These are phyloP conservation scores for Cyberlindnera xishuangbannaensis DNA, from an alignment of 805 yeast species.

Conservation along the genomic window DNA sequence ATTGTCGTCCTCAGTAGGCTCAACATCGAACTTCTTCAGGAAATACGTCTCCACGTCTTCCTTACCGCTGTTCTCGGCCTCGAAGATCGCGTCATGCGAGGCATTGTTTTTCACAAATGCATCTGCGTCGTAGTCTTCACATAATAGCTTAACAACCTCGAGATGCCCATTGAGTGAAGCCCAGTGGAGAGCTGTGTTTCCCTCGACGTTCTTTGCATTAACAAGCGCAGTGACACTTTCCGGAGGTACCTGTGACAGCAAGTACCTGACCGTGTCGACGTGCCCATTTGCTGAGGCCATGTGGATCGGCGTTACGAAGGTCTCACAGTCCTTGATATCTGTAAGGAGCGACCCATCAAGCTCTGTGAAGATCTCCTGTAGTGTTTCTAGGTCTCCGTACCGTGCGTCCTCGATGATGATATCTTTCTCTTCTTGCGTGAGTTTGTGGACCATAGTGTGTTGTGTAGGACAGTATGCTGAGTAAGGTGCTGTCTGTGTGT, in stretches of 20 bases:
- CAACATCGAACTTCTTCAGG: constrained; percentile 65
- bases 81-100: constrained; percentile 80
- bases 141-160: constrained; percentile 58
- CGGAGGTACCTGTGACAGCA: constrained; percentile 43
- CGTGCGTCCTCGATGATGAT: constrained; percentile 80
- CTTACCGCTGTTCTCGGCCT: constrained; percentile 77
- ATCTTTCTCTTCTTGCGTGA: constrained; percentile 73
- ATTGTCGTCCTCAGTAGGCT: constrained; percentile 48
- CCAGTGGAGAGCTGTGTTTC: constrained; percentile 97
- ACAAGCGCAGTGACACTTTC: constrained; percentile 42
- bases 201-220: constrained; percentile 62
- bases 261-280: constrained; percentile 53
- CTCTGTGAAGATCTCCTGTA: constrained; percentile 61
- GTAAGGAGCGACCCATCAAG: constrained; percentile 38
- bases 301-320: constrained; percentile 76
- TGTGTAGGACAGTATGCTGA: too few species aligned
- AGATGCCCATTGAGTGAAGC: constrained; percentile 86
- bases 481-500: too few species aligned
- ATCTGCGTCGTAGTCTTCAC: constrained; percentile 74
- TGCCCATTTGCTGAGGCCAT: constrained; percentile 98
- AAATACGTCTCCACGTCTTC: constrained; percentile 75
- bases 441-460: constrained; percentile 20
- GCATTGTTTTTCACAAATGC: constrained; percentile 70
- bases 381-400: constrained; percentile 75
- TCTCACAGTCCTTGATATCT: constrained; percentile 53